Evolutionary conservation across 2,329 filamentous ascomycete genomes (phyloP).

Genomic region (Scleromitrula shiraiana): DNA sequence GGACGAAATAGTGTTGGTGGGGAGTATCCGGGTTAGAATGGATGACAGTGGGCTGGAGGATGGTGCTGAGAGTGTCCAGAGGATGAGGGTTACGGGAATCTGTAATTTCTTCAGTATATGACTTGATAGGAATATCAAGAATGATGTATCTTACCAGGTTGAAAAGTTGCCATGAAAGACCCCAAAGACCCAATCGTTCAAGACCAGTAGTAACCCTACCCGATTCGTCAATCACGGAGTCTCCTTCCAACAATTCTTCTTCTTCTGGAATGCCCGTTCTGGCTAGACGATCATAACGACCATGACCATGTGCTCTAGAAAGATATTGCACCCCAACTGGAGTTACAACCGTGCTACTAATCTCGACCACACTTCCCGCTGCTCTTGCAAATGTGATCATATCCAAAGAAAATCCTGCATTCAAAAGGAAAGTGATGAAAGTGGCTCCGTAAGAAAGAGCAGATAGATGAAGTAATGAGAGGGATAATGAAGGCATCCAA

Average conservation of each 20-base stretch:
- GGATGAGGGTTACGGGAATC: slow-evolving; percentile 31
- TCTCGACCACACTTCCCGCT: slow-evolving; percentile 41
- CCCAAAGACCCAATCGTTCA: slow-evolving; percentile 36
- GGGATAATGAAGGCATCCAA: slow-evolving; percentile 40
- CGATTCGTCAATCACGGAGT: slow-evolving; percentile 11
- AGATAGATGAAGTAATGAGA: slow-evolving; percentile 45
- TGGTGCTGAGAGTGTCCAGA: slow-evolving; percentile 28
- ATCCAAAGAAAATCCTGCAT: slow-evolving; percentile 39
- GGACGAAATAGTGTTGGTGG: slow-evolving; percentile 5
- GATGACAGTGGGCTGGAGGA: slow-evolving; percentile 5
- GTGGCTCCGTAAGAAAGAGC: slow-evolving; percentile 46
- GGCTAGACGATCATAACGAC: slow-evolving; percentile 14
- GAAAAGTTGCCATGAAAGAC: slow-evolving; percentile 34
- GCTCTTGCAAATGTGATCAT: slow-evolving; percentile 40
- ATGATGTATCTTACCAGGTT: slow-evolving; percentile 33
- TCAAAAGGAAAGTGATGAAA: slow-evolving; percentile 48
- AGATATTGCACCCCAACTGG: slow-evolving; percentile 39
- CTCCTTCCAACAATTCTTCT: neutral
- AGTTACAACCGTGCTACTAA: slow-evolving; percentile 45
- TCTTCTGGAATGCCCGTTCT: neutral
- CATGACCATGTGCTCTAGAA: slow-evolving; percentile 26
- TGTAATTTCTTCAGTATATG: slow-evolving; percentile 7
- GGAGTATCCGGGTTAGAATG: slow-evolving; percentile 27
- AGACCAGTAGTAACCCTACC: slow-evolving; percentile 28
- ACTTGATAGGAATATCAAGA: neutral